These are phyloP conservation scores for Rickenella mellea DNA, from an alignment of 768 basidiomycete species.

Conservation along the genomic window DNA sequence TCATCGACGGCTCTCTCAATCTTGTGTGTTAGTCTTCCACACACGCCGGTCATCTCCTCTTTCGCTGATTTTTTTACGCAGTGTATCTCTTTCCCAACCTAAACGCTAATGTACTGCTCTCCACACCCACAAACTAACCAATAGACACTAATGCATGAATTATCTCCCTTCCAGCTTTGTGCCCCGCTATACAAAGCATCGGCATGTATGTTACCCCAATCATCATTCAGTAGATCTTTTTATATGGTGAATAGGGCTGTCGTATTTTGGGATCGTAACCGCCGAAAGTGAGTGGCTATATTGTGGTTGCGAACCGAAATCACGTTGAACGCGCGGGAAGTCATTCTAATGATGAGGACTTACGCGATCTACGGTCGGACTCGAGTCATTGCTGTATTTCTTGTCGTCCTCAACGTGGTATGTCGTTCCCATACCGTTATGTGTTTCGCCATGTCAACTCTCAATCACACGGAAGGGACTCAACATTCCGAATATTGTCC, in stretches of 20 bases:
- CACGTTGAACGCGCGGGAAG: background rate
- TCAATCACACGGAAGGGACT: background rate
- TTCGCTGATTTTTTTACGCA: background rate
- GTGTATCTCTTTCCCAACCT: background rate
- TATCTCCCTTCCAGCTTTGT: background rate
- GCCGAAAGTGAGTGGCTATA: background rate
- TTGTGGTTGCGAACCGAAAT: background rate
- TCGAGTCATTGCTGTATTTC: background rate
- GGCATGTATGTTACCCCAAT: too few relatives aligned
- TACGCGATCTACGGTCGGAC: background rate
- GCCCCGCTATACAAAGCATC: background rate
- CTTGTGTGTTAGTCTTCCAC: constrained; percentile 2
- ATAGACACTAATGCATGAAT: background rate
- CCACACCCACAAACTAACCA: background rate
- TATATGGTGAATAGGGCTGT: too few relatives aligned
- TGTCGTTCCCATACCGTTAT: background rate
- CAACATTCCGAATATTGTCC: constrained; percentile 1
- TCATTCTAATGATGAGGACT: background rate
- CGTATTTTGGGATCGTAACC: background rate
- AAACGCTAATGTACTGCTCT: background rate
- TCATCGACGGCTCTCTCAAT: constrained; percentile 11
- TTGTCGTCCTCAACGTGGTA: background rate
- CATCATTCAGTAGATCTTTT: too few relatives aligned
- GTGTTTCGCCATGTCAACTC: background rate
- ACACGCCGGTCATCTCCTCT: too few relatives aligned